Evolutionary conservation across 1,284 basidiomycete genomes (phyloP).

Genomic region (Ustilago trichophora): DNA sequence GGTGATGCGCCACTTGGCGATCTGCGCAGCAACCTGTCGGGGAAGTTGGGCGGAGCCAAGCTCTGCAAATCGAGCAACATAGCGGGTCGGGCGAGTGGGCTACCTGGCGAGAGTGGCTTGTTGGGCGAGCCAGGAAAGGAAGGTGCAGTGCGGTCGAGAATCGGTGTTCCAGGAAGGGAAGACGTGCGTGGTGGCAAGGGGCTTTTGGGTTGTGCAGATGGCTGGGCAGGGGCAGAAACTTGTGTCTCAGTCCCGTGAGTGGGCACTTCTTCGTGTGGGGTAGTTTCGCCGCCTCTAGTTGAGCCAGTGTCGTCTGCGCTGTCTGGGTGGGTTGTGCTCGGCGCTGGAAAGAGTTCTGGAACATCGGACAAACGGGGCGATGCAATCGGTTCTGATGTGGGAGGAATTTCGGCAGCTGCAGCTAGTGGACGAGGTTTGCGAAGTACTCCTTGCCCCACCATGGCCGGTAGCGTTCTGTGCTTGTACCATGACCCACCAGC

Average conservation of each 20-base stretch:
- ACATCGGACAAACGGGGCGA: slow-evolving; percentile 11
- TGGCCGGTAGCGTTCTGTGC: slow-evolving; percentile 32
- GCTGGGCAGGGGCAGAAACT: background rate
- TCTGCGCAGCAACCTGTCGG: background rate
- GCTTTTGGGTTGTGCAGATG: slow-evolving; percentile 11
- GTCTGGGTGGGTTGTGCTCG: no score
- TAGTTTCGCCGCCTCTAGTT: no score
- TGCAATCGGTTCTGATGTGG: background rate
- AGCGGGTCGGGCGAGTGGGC: slow-evolving; percentile 20
- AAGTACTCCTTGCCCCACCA: slow-evolving; percentile 36
- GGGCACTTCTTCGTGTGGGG: no score
- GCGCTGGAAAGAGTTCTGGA: slow-evolving; percentile 2
- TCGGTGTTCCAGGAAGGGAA: slow-evolving; percentile 29
- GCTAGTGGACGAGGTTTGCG: slow-evolving; percentile 2
- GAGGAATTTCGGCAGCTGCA: background rate
- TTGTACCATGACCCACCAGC: slow-evolving; percentile 30
- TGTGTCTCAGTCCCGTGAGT: no score
- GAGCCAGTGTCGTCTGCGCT: no score
- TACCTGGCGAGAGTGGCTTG: slow-evolving; percentile 21
- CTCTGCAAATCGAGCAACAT: slow-evolving; percentile 30
- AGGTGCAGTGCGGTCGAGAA: slow-evolving; percentile 5
- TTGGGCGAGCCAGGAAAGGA: slow-evolving; percentile 36
- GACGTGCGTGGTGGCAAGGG: slow-evolving; percentile 31
- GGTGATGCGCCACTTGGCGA: slow-evolving; percentile 3
- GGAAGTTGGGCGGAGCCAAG: slow-evolving; percentile 21